phyloP scores from a whole-genome alignment of 768 basidiomycete genomes.

The Jaapia argillacea region DNA sequence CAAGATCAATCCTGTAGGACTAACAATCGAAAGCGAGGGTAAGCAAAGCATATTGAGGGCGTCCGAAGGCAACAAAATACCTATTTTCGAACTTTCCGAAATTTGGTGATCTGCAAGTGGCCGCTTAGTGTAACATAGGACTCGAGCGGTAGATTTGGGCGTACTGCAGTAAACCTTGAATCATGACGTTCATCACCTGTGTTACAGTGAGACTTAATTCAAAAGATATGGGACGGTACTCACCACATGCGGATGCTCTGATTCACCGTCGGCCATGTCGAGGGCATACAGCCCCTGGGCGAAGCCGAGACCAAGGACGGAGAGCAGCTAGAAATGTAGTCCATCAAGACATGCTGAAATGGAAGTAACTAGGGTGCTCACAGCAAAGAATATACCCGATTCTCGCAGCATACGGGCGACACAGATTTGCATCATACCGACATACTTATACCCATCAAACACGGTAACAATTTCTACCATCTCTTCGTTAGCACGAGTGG shows the following conservation, averaged over 20 bases:
- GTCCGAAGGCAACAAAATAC: slow-evolving; percentile 16
- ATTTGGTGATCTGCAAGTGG: slow-evolving; percentile 61
- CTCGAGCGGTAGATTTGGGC: too few species aligned
- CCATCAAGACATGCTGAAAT: not conserved
- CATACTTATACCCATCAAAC: slow-evolving; percentile 74
- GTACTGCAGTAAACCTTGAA: slow-evolving; percentile 79
- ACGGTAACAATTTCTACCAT: slow-evolving; percentile 62
- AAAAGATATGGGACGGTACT: slow-evolving; percentile 8
- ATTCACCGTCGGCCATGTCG: slow-evolving; percentile 80
- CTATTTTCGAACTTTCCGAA: slow-evolving; percentile 46
- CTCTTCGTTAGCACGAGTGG: slow-evolving; percentile 1
- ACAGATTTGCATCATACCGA: slow-evolving; percentile 88
- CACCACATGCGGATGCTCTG: slow-evolving; percentile 42
- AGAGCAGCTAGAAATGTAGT: slow-evolving; percentile 46
- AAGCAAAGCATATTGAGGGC: not conserved
- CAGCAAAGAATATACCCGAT: slow-evolving; percentile 85
- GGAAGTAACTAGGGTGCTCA: slow-evolving; percentile 24
- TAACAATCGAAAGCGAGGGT: too few species aligned
- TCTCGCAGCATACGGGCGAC: slow-evolving; percentile 89
- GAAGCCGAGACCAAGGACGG: slow-evolving; percentile 78
- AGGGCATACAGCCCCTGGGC: slow-evolving; percentile 81
- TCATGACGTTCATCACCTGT: slow-evolving; percentile 59
- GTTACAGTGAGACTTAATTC: slow-evolving; percentile 1
- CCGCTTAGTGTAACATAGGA: too few species aligned
- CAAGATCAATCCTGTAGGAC: slow-evolving; percentile 50